Conservation (phyloP, 495 filamentous ascomycete genomes). For the Penicillium bovifimosum region DNA sequence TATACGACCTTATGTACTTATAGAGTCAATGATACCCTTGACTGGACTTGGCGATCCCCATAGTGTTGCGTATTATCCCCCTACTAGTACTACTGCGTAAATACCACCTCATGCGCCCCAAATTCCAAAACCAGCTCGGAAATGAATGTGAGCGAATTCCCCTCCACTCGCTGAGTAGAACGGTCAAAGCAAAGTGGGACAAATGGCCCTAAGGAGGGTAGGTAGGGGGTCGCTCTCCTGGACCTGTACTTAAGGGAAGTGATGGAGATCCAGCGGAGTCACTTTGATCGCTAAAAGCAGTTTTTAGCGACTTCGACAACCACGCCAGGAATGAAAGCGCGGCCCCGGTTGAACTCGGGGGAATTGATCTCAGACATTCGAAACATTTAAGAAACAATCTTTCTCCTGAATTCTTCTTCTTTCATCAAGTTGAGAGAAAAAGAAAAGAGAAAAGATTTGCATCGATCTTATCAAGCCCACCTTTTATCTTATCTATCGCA, state of each 20-base stretch:
- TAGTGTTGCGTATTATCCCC: background rate
- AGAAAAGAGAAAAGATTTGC: background rate
- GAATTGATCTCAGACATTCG: background rate
- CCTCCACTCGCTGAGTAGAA: conserved; percentile 12
- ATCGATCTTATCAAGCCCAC: conserved; percentile 15
- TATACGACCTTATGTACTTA: conserved; percentile 12
- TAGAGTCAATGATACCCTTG: conserved; percentile 17
- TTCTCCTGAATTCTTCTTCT: background rate
- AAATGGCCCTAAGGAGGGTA: conserved; percentile 27
- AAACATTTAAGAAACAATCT: background rate
- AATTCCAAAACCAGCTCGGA: conserved; percentile 11
- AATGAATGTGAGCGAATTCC: background rate
- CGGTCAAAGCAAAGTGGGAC: conserved; percentile 15
- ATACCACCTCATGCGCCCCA: background rate
- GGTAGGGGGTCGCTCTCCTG: conserved; percentile 41
- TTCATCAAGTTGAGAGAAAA: background rate
- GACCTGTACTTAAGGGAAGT: conserved; percentile 50
- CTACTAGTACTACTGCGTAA: too few relatives aligned
- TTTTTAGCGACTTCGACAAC: conserved; percentile 38
- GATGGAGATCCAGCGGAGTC: conserved; percentile 31
- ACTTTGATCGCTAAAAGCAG: conserved; percentile 46
- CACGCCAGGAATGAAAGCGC: conserved; percentile 13
- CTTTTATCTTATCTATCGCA: conserved; percentile 26
- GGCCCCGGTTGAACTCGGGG: conserved; percentile 12
- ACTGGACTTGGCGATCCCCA: too few relatives aligned